Base-by-base conservation (phyloP, 495 filamentous ascomycete genomes). In the Trypethelium eluteriae region DNA sequence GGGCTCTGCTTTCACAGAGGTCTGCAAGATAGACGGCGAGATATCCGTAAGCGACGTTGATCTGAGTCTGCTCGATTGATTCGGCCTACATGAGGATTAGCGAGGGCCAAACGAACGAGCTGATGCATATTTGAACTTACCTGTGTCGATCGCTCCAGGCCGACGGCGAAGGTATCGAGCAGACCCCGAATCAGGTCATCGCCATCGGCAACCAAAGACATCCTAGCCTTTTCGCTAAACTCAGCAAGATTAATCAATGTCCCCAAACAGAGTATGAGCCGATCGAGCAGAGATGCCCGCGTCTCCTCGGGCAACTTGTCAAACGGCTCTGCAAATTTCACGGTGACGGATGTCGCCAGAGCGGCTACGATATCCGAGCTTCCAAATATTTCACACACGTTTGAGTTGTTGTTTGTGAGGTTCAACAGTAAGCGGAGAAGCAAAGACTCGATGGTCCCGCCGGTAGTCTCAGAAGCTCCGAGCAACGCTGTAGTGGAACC, bases 231-330 rank as follows among this genome's bases (percentile, higher is more conserved):
- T 41, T 86, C 79, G 64, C 85, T 89, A 70, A 88, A 86, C 71
- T 96, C 93, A 18, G 88, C 86, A 68, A 98, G 82, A 73, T 98
- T 98, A 72, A 94, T 96, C 73, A 96, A 84, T 64, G 89, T 85
- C 0, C 92, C 95, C 41, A 96, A 77, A 56, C 88, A 83, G 65
- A 97, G 80, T 62, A 96, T 86, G 25, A 96, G 82, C 34, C 82
- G 81, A 68, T 97, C 88, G 34, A 93, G 75, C 16, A 81, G 72
- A 39, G 80, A 70, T 46, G 70, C 70, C 50, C 80, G 78, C 44
- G 84, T 76, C 35, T 84, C 75, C 39, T 79, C 77, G 12, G 72
- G 73, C 9, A 79, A 66, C 59, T 77, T 72, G n/a, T 77, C 75
- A 3, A 79, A 76, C 35, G 82, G 67, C 35, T 77, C 61, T 38